Evolutionary conservation across 176 grass and related monocot species (phyloP), one percentile per base, ranked within the genome.

Genomic region (Oryza australiensis): DNA sequence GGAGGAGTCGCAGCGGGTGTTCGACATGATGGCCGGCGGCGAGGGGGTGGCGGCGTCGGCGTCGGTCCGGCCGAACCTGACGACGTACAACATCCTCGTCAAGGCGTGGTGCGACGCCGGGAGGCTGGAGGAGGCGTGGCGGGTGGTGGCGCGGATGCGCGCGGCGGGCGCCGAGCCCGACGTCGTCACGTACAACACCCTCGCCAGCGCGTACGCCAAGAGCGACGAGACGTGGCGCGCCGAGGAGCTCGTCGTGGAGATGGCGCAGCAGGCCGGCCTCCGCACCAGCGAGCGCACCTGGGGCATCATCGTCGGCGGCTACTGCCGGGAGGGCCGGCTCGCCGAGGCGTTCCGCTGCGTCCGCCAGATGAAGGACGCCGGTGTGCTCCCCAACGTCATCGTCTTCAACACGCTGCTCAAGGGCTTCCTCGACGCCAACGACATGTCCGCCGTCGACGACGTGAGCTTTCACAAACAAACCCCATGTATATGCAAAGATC

Each of bases 351-450:
- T 98, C 62, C 88, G 90, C 24, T 98, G 95, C 51, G 85, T 98
- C 49, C 87, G 80, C 4, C 86, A 89, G 73, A 98, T 95, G 96
- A 98, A 84, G 70, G 88, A 86, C 43, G 71, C 87, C 4, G 87
- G 93, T 63, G 78, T 84, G 30, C 76, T 71, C 33, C 93, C 96
- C 29, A 98, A 95, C 45, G 82, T 88, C 40, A 84, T 95, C 57
- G 83, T 95, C 74, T 98, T 95, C 85, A 98, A 98, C 62, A 93
- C 93, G 20, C 85, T 98, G 26, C 86, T 98, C n/a, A 98, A 95
- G 51, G 96, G 90, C 53, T 93, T 98, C 87, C 76, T 98, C 30
- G 89, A 95, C 66, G 73, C 80, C 27, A 71, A 89, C 38, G 90
- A 98, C 82, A 93, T 86, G 51, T 26, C 68, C 66, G 90, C 90